phyloP scores from a whole-genome alignment of 1,284 basidiomycete genomes.

The Microstroma glucosiphilum region DNA sequence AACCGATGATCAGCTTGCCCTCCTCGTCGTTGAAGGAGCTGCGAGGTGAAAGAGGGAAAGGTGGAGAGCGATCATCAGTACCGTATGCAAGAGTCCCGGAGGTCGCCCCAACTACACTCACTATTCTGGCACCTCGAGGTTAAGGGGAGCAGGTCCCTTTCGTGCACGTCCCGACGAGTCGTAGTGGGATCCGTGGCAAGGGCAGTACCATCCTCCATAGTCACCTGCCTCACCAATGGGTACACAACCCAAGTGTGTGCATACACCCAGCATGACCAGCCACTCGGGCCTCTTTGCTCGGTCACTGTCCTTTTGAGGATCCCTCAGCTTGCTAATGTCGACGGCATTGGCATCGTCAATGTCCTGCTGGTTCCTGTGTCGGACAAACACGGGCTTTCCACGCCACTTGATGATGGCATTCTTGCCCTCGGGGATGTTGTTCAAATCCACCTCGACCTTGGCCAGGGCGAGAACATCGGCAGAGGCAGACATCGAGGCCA shows the following conservation, averaged over 20 bases:
- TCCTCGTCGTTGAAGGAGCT: conserved; percentile 51
- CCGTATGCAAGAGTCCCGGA: no score
- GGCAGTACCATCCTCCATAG: conserved; percentile 64
- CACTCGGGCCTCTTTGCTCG: conserved; percentile 93
- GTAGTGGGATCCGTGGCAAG: conserved; percentile 95
- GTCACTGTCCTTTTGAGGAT: conserved; percentile 83
- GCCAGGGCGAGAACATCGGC: conserved; percentile 96
- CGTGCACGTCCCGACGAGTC: conserved; percentile 92
- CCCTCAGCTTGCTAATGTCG: conserved; percentile 81
- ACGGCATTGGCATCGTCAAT: conserved; percentile 83
- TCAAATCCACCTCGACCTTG: conserved; percentile 92
- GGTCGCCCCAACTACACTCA: no score
- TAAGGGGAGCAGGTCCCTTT: conserved; percentile 70
- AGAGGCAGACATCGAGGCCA: conserved; percentile 91
- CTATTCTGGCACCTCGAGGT: conserved; percentile 57
- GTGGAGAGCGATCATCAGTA: no score
- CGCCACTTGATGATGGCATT: conserved; percentile 64
- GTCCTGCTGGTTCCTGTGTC: conserved; percentile 86
- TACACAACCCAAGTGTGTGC: conserved; percentile 98
- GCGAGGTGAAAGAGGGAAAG: no score
- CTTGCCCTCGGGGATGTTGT: conserved; percentile 91
- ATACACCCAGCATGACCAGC: conserved; percentile 63
- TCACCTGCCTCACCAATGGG: conserved; percentile 94
- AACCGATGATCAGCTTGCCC: conserved; percentile 78
- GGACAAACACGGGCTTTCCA: conserved; percentile 98